Evolutionary conservation across 2,329 filamentous ascomycete genomes (phyloP), one percentile per base, ranked within the genome.

Genomic region (Clonostachys solani): DNA sequence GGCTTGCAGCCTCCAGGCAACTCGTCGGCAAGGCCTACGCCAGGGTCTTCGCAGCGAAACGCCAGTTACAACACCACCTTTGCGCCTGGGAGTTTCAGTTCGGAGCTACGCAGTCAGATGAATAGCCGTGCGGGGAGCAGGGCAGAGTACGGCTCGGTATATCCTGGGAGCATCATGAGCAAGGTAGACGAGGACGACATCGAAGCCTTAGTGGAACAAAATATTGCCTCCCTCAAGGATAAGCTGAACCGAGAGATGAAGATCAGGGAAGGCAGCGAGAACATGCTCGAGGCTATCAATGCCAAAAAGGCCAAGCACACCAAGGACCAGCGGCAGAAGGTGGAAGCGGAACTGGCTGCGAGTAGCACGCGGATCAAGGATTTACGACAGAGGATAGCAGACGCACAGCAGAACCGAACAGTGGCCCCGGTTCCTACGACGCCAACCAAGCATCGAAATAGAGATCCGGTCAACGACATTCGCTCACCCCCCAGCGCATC

Each of bases 251-350:
- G 95, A 60, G 95, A 99, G 71, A 85, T 92, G 71, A 97, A 97
- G 75, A 97, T 99, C 63, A 96, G 95, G 67, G 88, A 92, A 59
- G 94, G 94, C 17, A 96, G 92, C 49, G 94, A 99, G 73, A 99
- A 99, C 64, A 85, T 99, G 81, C 76, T 99, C 37, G 94, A 99
- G 71, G 94, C 94, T 12, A 72, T 99, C 54, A 90, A 96, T 64
- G 81, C 84, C 41, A 99, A 99, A 69, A 96, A 95, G 66, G 87
- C 89, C 42, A 99, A 97, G 69, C 92, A 97, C 65, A 87, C 88
- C 52, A 95, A 92, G 63, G 92, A 92, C 50, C 89, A 92, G 62
- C 81, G 89, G 41, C 74, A 80, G 50, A 79, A 81, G 56, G 88
- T 92, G 29, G 89, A 99, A 71, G 87, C 88, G 44, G 94, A 99